Evolutionary conservation across 768 basidiomycete species (phyloP).

Genomic region (Kwoniella europaea): DNA sequence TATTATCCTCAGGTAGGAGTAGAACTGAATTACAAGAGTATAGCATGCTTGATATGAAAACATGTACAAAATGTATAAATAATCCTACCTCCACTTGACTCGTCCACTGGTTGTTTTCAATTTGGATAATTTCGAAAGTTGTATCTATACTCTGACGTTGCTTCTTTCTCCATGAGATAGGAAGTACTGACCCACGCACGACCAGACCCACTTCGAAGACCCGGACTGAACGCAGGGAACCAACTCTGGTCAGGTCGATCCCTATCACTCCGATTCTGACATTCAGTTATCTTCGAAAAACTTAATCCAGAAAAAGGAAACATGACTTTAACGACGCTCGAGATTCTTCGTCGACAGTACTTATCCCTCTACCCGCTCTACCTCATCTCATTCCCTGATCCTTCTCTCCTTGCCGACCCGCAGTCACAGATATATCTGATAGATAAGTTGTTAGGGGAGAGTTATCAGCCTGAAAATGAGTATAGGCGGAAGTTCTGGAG

Average conservation of each 20-base stretch:
- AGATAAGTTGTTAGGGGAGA: conserved; percentile 25
- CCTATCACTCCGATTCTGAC: background rate
- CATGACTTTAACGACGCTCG: background rate
- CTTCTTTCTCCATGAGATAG: too few relatives aligned
- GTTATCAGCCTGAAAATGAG: conserved; percentile 15
- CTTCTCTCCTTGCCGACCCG: background rate
- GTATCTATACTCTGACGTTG: too few relatives aligned
- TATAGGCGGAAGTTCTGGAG: conserved; percentile 36
- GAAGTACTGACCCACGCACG: too few relatives aligned
- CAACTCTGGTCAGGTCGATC: background rate
- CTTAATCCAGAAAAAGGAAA: background rate
- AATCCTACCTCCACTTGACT: conserved; percentile 17
- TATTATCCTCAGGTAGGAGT: too few relatives aligned
- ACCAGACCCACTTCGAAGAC: too few relatives aligned
- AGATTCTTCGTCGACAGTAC: conserved; percentile 39
- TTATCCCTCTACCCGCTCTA: conserved; percentile 43
- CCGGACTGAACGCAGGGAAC: too few relatives aligned
- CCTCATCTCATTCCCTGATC: conserved; percentile 23
- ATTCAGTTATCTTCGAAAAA: background rate
- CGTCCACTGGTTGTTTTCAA: conserved; percentile 5
- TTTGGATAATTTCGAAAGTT: too few relatives aligned
- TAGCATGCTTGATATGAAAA: background rate
- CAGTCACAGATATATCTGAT: conserved; percentile 3
- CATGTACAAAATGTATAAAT: background rate
- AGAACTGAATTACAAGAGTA: too few relatives aligned